Base-by-base conservation (phyloP, 1,284 basidiomycete genomes). In the Ceratobasidium sp. region DNA sequence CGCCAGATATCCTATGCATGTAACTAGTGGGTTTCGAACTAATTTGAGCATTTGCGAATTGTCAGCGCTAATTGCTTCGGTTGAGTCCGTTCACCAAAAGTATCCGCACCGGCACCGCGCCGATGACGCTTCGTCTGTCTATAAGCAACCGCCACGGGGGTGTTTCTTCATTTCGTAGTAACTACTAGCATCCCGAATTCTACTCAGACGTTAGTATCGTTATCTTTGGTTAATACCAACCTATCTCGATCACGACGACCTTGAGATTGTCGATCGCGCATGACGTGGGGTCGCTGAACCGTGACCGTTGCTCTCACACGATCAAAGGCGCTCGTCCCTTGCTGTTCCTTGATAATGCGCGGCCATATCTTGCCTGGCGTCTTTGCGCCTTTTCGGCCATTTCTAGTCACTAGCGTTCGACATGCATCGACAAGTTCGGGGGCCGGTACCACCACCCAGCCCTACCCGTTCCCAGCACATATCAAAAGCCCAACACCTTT, bases 401-500 rank as follows among this genome's bases (percentile, higher is more conserved):
- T 27, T 1, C 14, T 41, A 11, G 13, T 30, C 14, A 16, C 49
- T 53, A 39, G 33, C 7, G 36, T 36, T 42, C 36, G 50, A 13
- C 21, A 42, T 41, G 42, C 42, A 39, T 39, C 54, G 29, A 44
- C 56, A 29, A 46, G 39, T 23, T 58, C 56, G 19, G 60, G 23
- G 30, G 29, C 60, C 23, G 42, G 49, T 30, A 42, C 36, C 14
- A 25, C 30, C n/a, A 29, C 19, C 44, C 42, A 25, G 16, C n/a
- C 60, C 1, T 64, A 53, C 59, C 87, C 87, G 0, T 89, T 82
- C 53, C 87, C 88, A 0, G 75, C 74, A 0, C 77, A 82, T 59
- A 67, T 80, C 11, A 79, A 82, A 44, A 64, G 49, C 69, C 87
- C 87, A 0, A 85, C 84, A 2, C 85, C 87, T 0, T 82, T 87